Base-by-base conservation (phyloP, 768 basidiomycete species). In the Omphalotus guepiniiformis region DNA sequence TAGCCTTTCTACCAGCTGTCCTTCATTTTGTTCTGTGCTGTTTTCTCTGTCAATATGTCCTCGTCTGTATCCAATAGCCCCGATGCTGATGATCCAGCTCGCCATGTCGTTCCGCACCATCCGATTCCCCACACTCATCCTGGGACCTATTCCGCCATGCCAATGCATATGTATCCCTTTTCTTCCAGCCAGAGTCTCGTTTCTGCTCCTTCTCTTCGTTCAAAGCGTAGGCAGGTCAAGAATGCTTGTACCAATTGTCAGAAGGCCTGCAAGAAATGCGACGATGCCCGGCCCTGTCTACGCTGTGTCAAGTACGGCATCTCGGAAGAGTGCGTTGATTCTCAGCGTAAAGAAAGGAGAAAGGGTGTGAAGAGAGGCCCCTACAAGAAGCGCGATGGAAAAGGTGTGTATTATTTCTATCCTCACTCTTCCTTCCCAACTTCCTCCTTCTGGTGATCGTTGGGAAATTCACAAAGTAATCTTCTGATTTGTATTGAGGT, bases 321-420 rank as follows among this genome's bases (percentile, higher is more conserved):
- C 54, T 76, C 82, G 39, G 88, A 92, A 60, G 85, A 87, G 60
- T 96, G 93, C 61, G 72, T 90, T 54, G 88, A 93, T 70, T 93
- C 92, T 25, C 83, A 88, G 65, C 78, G 93, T 63, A 95, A 94
- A 72, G 92, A 95, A 69, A 79, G 92, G 59, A 89, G 88, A 65
- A 89, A 88, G 63, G 88, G 88, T 55, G 76, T 88, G 56, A 91
- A 89, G 73, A 71, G 88, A 60, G 88, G 88, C 37, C 88, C 88
- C 66, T 91, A 91, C 85, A 90, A 90, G 88, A 91, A 90, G 82
- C 87, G 86, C 82, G 87, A 88, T 86, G 82, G 80, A 78, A 88
- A 85, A 78, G 79, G 87, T 88, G 62, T 67, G 82, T 66, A 53
- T 62, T 54, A 42, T 55, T 57, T 65, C 55, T 58, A 21, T 40